Evolutionary conservation across 768 basidiomycete species (phyloP), one percentile per base, ranked within the genome.

Genomic region (Gyrodon lividus): DNA sequence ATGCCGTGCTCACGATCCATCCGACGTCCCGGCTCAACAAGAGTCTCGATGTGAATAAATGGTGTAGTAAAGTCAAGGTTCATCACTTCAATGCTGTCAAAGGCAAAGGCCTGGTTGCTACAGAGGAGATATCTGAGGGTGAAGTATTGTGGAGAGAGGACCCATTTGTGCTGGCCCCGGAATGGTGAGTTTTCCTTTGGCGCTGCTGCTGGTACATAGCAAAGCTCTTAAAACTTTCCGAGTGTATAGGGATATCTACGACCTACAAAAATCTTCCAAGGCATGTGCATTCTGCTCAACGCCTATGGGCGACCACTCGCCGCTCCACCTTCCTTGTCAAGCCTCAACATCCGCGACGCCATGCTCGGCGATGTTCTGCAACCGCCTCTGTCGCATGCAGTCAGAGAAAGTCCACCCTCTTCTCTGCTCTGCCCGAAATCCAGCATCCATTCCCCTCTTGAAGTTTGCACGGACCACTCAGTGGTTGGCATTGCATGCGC

Each of bases 61-160:
- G 85, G 80, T 83, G 83, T 20, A 64, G 66, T 12, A 87, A 84
- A 60, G 76, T 89, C 9, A 73, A 79, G 39, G 87, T 90, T 6
- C 78, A 74, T 61, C 77, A 82, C 68, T 92, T 92, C 60, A 75
- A 81, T 43, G 75, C 76, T 54, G 72, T 74, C 51, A 92, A 86
- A 61, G 92, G 93, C 3, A 94, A 94, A 60, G 93, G 92, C 0
- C 72, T 96, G 31, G 80, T 94, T 0, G 89, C 90, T 1, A 79
- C 70, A 30, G 79, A 82, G 44, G 73, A 77, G 26, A 86, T 95
- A 47, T 70, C 71, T 22, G 79, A 83, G 59, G 89, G 87, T 0
- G 89, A 94, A 55, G 71, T 82, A 4, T 65, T 96, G 16, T 94
- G 92, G 90, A 86, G 83, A 52, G 92, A 95, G 62, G 87, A 91